Evolutionary conservation across 2,329 filamentous ascomycete species (phyloP).

Genomic region (Mollisiaceae sp.): DNA sequence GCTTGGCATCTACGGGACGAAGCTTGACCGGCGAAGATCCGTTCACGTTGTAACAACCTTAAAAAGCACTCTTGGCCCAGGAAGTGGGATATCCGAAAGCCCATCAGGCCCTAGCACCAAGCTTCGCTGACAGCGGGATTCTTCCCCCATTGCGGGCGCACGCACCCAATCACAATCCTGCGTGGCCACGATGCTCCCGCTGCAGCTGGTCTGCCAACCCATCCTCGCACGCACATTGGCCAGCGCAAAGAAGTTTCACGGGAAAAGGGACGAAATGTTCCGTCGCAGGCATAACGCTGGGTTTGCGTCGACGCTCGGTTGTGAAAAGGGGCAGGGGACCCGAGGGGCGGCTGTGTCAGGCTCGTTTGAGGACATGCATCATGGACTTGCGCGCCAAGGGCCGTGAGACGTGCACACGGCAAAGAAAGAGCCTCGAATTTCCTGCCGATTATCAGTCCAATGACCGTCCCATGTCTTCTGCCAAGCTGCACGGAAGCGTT

Average conservation of each 20-base stretch:
- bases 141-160: background rate
- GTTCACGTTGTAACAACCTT: slow-evolving; percentile 28
- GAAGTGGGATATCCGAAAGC: slow-evolving; percentile 35
- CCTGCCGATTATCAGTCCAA: slow-evolving; percentile 9
- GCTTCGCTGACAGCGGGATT: slow-evolving; percentile 26
- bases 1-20: slow-evolving; percentile 34
- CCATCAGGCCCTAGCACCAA: slow-evolving; percentile 20
- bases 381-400: slow-evolving; percentile 12
- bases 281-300: slow-evolving; percentile 22
- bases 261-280: slow-evolving; percentile 11
- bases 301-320: slow-evolving; percentile 20
- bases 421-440: slow-evolving; percentile 3
- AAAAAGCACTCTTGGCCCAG: slow-evolving; percentile 31
- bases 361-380: slow-evolving; percentile 30
- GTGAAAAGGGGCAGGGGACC: slow-evolving; percentile 7
- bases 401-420: slow-evolving; percentile 23
- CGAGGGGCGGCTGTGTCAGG: slow-evolving; percentile 28
- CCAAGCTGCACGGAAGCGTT: slow-evolving; percentile 20
- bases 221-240: slow-evolving; percentile 1
- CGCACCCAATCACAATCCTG: slow-evolving; percentile 12
- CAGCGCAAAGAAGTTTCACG: slow-evolving; percentile 15
- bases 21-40: slow-evolving; percentile 34
- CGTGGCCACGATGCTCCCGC: background rate
- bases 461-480: slow-evolving; percentile 2
- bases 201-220: background rate